phyloP scores from a whole-genome alignment of 371 early-diverging fungal species.

The Smittium culicis region DNA sequence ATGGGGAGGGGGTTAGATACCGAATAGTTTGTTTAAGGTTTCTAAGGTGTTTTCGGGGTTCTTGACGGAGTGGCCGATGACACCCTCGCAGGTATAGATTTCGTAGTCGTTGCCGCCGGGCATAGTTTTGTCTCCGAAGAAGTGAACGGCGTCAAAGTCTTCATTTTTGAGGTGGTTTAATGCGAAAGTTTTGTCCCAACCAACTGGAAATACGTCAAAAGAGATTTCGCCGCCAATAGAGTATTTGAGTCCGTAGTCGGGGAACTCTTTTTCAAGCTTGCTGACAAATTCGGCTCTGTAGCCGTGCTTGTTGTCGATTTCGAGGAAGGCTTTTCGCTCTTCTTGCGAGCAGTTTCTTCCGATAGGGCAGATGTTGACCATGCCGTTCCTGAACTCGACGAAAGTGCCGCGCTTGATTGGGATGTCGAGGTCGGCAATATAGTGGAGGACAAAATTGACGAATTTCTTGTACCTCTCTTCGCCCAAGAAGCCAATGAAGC shows the following conservation, averaged over 20 bases:
- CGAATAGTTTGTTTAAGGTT: constrained; percentile 71
- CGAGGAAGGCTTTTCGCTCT: constrained; percentile 91
- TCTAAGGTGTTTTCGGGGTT: constrained; percentile 84
- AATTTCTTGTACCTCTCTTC: constrained; percentile 93
- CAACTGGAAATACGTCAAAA: constrained; percentile 98
- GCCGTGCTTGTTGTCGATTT: constrained; percentile 71
- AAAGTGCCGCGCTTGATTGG: constrained; percentile 98
- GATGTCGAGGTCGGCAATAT: constrained; percentile 91
- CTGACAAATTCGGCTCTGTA: constrained; percentile 79
- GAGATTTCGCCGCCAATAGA: constrained; percentile 99
- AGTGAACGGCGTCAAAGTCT: constrained; percentile 84
- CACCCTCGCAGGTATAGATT: constrained; percentile 74
- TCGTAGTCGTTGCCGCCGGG: constrained; percentile 99
- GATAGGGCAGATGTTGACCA: constrained; percentile 99
- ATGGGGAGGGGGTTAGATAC: constrained; percentile 14
- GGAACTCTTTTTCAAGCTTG: constrained; percentile 73
- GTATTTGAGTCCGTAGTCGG: constrained; percentile 78
- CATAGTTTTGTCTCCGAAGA: constrained; percentile 99
- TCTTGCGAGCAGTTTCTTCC: constrained; percentile 92
- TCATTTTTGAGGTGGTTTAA: constrained; percentile 80
- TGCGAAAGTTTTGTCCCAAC: constrained; percentile 99
- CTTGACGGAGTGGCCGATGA: constrained; percentile 81
- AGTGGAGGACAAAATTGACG: constrained; percentile 82
- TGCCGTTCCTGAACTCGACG: constrained; percentile 97
- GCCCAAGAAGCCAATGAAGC: constrained; percentile 87